Base-by-base conservation (phyloP, 345 rosid species). In the Gossypium bickii region DNA sequence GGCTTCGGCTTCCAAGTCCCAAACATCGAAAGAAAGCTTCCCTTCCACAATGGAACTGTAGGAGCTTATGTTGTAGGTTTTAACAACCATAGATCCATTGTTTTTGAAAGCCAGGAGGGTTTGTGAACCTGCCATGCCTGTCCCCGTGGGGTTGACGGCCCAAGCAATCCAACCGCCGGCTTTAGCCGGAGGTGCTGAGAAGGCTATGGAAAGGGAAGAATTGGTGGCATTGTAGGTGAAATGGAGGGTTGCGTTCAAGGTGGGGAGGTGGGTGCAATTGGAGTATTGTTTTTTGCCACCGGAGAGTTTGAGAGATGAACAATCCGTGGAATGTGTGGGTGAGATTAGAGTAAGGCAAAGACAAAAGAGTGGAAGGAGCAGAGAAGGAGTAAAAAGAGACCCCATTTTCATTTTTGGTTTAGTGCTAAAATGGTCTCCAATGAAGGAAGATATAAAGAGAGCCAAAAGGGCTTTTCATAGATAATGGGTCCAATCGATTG, bases 201-300 rank as follows among this genome's bases (percentile, higher is more conserved):
- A 94, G 45, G 97, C 94, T 18, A 94, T 68, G 34, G 87, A 78
- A 77, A 92, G 94, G n/a, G 98, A 89, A 9, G 97, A 88, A 55
- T 92, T 94, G 9, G 87, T 8, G 41, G 88, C 73, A 67, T 90
- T 43, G 91, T 87, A 90, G 22, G 90, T 80, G 86, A 83, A 92
- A 82, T 94, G 97, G 9, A 94, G 88, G 84, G 47, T 77, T 2
- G 97, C 71, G 13, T 69, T 38, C 2, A 92, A 88, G 1, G 78
- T 41, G 0, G 97, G 86, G 48, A 92, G 89, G 68, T 84, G 88
- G 1, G 74, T 12, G 77, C 98, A 92, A 45, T 57, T 76, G 7
- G 78, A 4, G 82, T 71, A 92, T 4, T 25, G 62, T 16, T 75
- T 82, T 74, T 16, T 83, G 82, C 29, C 71, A 16, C 45, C 45